Evolutionary conservation across 345 rosid species (phyloP), one percentile per base, ranked within the genome.

Genomic region (Euphorbia pulcherrima): DNA sequence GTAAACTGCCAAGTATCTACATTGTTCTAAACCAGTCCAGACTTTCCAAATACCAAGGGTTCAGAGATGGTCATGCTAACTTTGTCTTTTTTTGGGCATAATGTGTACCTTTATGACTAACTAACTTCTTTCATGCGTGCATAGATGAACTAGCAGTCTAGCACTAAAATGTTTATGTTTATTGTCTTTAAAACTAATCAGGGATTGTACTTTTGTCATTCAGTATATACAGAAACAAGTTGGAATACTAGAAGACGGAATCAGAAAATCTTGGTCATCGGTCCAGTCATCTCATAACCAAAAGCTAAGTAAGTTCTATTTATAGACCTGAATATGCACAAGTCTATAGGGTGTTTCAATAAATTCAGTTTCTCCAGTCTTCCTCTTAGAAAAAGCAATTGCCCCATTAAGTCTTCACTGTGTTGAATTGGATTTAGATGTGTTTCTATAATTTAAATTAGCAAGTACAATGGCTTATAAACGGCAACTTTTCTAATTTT

Each of bases 211-310:
- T 23, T 47, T 17, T 14, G 18, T 39, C 4, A 40, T 83, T 76
- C 90, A 93, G 98, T 93, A 83, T 72, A 85, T 89, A 58, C 88
- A 86, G 85, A 90, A 85, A 70, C 92, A 93, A 74, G 71, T 84
- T 64, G 71, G 80, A 75, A 69, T 76, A 61, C 83, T 87, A 64
- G 97, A 90, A 82, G 87, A 82, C 64, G 87, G 88, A 66, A 87
- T 93, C 63, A 83, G 88, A 77, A 89, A 87, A 73, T 84, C 86
- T 58, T 90, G 96, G 94, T 83, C 81, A 41, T 70, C 70, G 67
- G 84, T 84, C 57, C 62, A 77, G 78, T 72, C 83, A 41, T 79
- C 84, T 69, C 73, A 68, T 68, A 44, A 44, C 73, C 71, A 78
- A 53, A 66, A 48, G 44, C 52, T 37, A 58, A 74, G 92, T 75